phyloP scores from a whole-genome alignment of 139 green algal species.

The Gonium pectorale region DNA sequence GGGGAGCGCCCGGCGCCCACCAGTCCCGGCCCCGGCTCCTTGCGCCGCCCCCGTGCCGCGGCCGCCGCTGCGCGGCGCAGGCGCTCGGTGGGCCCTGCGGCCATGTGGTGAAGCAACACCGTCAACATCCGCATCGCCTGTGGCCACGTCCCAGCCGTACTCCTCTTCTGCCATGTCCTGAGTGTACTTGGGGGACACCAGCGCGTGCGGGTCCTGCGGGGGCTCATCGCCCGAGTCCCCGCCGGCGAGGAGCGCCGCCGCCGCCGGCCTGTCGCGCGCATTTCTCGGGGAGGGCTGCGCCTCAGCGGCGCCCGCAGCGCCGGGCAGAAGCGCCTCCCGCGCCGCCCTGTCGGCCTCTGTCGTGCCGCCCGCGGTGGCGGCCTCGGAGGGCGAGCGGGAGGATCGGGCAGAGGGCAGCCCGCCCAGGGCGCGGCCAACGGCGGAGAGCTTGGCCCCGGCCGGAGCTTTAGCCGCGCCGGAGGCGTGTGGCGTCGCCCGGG shows the following conservation, averaged over 20 bases:
- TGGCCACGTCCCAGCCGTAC: constrained; percentile 40
- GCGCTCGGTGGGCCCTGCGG: not conserved
- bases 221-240: not conserved
- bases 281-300: not conserved
- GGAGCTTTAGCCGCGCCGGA: no score
- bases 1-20: not conserved
- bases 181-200: constrained; percentile 21
- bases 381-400: constrained; percentile 13
- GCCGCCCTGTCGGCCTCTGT: constrained; percentile 20
- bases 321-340: not conserved
- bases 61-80: not conserved
- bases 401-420: not conserved
- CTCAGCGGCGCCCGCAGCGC: not conserved
- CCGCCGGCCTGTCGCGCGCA: not conserved
- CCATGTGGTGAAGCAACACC: not conserved
- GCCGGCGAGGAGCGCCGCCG: not conserved
- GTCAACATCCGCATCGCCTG: constrained; percentile 26
- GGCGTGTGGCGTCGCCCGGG: not conserved
- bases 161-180: constrained; percentile 44
- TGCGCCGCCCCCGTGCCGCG: not conserved
- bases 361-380: constrained; percentile 27
- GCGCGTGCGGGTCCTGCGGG: not conserved
- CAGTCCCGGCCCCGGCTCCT: not conserved
- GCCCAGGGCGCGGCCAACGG: no score
- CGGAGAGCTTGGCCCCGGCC: no score